Evolutionary conservation across 306 rosid genomes (phyloP).

Genomic region (Vachellia collinsii): DNA sequence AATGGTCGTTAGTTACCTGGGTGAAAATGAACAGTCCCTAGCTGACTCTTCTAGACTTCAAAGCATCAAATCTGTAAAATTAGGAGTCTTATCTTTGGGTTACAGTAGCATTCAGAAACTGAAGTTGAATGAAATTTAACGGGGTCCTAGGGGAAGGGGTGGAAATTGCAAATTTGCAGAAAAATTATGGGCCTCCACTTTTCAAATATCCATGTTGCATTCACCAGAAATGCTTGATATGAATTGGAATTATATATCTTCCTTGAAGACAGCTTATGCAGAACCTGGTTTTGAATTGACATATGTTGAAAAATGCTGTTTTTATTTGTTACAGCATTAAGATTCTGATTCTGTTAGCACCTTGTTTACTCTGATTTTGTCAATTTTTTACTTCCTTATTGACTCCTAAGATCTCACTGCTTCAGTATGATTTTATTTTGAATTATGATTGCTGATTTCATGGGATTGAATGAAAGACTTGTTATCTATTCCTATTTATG

Average conservation of each 20-base stretch:
- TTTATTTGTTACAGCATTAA: not conserved
- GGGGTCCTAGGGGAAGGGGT: not conserved
- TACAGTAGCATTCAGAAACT: slow-evolving; percentile 5
- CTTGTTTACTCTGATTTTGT: not conserved
- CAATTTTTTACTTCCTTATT: not conserved
- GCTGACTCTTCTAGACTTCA: not conserved
- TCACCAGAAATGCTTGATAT: not conserved
- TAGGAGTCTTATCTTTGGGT: not conserved
- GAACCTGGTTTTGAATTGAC: not conserved
- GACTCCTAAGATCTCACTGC: not conserved
- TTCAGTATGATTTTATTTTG: not conserved
- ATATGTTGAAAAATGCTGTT: not conserved
- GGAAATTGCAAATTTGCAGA: not conserved
- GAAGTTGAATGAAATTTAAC: not conserved
- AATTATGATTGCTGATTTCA: not conserved
- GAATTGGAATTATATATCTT: not conserved
- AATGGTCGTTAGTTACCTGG: not conserved
- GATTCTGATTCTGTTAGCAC: no score
- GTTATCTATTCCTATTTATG: no score
- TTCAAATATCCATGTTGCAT: not conserved
- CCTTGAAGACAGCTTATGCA: not conserved
- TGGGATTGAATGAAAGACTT: no score
- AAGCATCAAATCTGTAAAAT: not conserved
- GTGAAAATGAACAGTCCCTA: not conserved
- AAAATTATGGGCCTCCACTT: not conserved